Evolutionary conservation across 2,329 filamentous ascomycete species (phyloP).

Genomic region (Fusarium torulosum): DNA sequence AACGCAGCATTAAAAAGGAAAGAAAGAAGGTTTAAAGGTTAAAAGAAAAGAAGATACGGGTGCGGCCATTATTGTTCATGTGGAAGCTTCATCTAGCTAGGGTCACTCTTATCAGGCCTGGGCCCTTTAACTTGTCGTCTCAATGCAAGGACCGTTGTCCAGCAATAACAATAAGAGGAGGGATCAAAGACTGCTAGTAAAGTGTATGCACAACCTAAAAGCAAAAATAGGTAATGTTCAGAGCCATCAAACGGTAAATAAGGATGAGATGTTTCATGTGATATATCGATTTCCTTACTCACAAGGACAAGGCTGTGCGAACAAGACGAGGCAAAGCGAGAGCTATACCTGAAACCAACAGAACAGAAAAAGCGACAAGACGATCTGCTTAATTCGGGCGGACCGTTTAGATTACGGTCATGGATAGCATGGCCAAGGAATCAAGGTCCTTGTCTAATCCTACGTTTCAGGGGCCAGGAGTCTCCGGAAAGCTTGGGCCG

Average conservation of each 20-base stretch:
- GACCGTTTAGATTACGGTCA: constrained; percentile 4
- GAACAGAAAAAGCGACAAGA: constrained; percentile 13
- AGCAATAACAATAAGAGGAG: not conserved
- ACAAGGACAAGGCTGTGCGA: constrained; percentile 18
- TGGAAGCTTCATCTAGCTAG: not conserved
- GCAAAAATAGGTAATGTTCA: constrained; percentile 1
- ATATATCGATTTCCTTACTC: constrained; percentile 19
- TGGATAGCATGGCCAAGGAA: constrained; percentile 1
- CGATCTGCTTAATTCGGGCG: constrained; percentile 13
- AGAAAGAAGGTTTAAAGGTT: not conserved
- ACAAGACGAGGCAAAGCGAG: constrained; percentile 1
- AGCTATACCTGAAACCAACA: constrained; percentile 36
- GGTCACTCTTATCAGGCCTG: not conserved
- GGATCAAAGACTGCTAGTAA: not conserved
- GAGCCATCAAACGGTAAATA: not conserved
- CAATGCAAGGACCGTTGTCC: not conserved
- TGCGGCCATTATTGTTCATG: not conserved
- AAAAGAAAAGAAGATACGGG: not conserved
- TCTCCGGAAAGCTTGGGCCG: constrained; percentile 11
- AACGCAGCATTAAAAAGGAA: not conserved
- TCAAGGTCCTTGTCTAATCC: constrained; percentile 7
- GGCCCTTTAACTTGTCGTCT: not conserved
- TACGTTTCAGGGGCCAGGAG: constrained; percentile 26
- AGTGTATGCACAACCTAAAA: not conserved
- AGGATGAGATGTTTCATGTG: constrained; percentile 21